These are phyloP conservation scores for Phytopythium kandeliae DNA, from an alignment of 352 stramenopile genomes.

Conservation along the genomic window DNA sequence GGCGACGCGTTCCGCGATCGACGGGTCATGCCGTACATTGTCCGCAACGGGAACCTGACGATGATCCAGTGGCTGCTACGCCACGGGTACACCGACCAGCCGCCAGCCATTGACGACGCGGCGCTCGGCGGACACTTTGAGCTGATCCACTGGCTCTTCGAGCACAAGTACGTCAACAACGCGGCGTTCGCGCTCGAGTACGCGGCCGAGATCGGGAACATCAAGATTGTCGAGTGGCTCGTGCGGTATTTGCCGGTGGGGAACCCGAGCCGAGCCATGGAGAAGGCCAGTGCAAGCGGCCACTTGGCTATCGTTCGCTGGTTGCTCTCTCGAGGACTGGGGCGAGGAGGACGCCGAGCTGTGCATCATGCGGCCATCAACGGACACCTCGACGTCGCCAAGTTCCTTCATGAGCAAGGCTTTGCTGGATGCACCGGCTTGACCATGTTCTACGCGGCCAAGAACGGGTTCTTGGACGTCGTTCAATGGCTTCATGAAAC, in stretches of 20 bases:
- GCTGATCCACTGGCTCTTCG: constrained; percentile 21
- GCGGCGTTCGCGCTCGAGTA: constrained; percentile 23
- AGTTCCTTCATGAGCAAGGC: constrained; percentile 15
- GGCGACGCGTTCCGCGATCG: constrained; percentile 12
- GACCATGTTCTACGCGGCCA: constrained; percentile 25
- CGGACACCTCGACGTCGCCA: constrained; percentile 18
- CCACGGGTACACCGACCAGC: constrained; percentile 19
- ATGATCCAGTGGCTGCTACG: constrained; percentile 22
- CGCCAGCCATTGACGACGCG: constrained; percentile 23
- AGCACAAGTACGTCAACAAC: constrained; percentile 19
- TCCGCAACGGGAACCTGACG: constrained; percentile 12
- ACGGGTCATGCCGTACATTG: constrained; percentile 10
- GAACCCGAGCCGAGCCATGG: constrained; percentile 23
- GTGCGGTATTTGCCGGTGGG: constrained; percentile 19
- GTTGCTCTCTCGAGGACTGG: constrained; percentile 19
- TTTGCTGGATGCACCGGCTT: constrained; percentile 14
- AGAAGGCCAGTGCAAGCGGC: constrained; percentile 20
- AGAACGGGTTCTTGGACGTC: constrained; percentile 18
- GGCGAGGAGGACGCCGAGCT: constrained; percentile 16
- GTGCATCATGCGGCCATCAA: constrained; percentile 23
- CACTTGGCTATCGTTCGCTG: constrained; percentile 24
- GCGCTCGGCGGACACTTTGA: constrained; percentile 17
- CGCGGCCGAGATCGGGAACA: constrained; percentile 24
- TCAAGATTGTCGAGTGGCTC: constrained; percentile 34
- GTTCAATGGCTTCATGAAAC: constrained; percentile 20